Evolutionary conservation across 257 asterid genomes (phyloP).

Genomic region (Nicotiana otophora): DNA sequence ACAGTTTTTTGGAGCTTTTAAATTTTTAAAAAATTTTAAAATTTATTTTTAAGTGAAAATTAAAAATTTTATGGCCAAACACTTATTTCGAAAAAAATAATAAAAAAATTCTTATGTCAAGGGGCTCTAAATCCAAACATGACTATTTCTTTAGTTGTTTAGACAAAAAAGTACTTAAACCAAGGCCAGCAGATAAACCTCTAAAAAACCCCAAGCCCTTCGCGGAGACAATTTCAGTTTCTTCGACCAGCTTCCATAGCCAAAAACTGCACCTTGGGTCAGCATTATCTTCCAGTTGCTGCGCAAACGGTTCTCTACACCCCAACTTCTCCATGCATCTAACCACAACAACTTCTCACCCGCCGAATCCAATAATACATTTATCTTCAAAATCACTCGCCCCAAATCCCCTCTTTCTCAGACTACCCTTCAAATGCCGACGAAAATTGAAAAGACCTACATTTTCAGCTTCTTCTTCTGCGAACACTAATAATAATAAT

Average conservation of each 20-base stretch:
- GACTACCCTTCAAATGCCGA: constrained; percentile 15
- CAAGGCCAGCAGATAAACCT: neutral
- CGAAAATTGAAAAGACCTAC: constrained; percentile 19
- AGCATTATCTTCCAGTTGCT: neutral
- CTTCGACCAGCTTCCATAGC: neutral
- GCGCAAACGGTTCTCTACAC: neutral
- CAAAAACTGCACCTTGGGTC: neutral
- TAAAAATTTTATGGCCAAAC: no score
- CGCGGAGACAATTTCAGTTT: neutral
- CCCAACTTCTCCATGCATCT: constrained; percentile 9
- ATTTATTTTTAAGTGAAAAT: no score
- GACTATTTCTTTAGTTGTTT: no score
- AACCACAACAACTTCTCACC: neutral
- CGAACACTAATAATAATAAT: constrained; percentile 22
- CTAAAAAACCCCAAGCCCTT: neutral
- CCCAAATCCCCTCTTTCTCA: constrained; percentile 1
- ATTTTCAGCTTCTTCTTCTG: constrained; percentile 54
- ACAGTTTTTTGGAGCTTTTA: no score
- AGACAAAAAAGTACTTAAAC: no score
- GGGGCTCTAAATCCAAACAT: no score
- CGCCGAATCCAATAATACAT: neutral
- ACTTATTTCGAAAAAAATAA: no score
- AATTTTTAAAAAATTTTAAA: no score
- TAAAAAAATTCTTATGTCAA: no score
- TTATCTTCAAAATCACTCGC: neutral